Conservation (phyloP, 345 rosid genomes). For the Rhodomyrtus tomentosa region DNA sequence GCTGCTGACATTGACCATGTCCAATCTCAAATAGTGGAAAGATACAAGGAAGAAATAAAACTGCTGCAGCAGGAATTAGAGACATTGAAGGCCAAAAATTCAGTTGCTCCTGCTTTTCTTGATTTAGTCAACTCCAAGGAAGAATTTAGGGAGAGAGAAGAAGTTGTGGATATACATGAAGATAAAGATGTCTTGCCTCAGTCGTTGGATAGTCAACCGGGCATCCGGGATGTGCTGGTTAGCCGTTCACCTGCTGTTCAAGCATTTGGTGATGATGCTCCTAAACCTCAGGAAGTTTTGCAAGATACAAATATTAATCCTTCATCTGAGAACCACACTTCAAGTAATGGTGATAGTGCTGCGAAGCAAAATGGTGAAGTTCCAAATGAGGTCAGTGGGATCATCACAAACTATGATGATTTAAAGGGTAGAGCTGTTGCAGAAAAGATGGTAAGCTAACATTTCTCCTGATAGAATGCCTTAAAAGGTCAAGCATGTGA, state of each 20-base stretch:
- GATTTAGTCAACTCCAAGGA: conserved; percentile 22
- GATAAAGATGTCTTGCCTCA: conserved; percentile 34
- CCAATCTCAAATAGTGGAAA: conserved; percentile 44
- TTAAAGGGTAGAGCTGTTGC: conserved; percentile 27
- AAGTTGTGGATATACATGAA: conserved; percentile 60
- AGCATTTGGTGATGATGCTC: conserved; percentile 1
- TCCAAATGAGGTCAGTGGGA: conserved; percentile 18
- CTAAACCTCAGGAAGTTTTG: conserved; percentile 20
- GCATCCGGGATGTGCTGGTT: conserved; percentile 11
- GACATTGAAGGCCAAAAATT: conserved; percentile 23
- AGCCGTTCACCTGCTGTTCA: conserved; percentile 12
- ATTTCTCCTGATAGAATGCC: background rate
- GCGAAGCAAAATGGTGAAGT: conserved; percentile 33
- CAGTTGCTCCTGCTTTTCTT: conserved; percentile 15
- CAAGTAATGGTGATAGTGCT: conserved; percentile 17
- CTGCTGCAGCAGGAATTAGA: conserved; percentile 50
- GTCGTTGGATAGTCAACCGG: conserved; percentile 17
- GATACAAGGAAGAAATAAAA: conserved; percentile 45
- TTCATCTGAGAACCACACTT: conserved; percentile 18
- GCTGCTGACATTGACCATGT: conserved; percentile 31
- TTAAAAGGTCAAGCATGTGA: background rate
- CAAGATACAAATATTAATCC: conserved; percentile 16
- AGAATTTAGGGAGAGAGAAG: conserved; percentile 40
- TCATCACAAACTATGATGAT: conserved; percentile 26
- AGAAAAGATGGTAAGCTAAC: conserved; percentile 50